Evolutionary conservation across 2,329 filamentous ascomycete species (phyloP), one percentile per base, ranked within the genome.

Genomic region (Ophiostoma quercus): DNA sequence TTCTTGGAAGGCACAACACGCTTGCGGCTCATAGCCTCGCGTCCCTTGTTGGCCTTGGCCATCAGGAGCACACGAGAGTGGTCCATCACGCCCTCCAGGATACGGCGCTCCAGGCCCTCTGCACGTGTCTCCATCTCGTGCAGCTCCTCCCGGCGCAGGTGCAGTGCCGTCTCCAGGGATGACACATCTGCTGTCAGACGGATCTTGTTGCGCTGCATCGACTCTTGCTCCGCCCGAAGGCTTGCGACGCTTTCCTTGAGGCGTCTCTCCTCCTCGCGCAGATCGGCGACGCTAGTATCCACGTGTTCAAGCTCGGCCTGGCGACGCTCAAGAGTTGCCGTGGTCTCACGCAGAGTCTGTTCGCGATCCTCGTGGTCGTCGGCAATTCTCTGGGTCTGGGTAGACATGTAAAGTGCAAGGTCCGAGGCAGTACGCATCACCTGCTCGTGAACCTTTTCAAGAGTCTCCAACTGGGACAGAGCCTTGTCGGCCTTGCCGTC

Each of bases 41-140:
- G 79, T 12, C 82, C 79, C 74, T 82, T 83, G 74, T 78, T 81
- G 3, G 85, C 81, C 80, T 92, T 90, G 74, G 88, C 83, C 82
- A 95, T 91, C 71, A 98, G 86, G n/a, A 97, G 84, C 34, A 94
- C 89, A 7, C 94, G 90, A 25, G 94, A 97, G 78, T 98, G 94
- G 75, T 98, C 94, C 81, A 99, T 96, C 73, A 98, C 92, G 34
- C 94, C 94, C 74, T 98, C 94, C 41, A 99, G 82, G 74, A 99
- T 97, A 34, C 95, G 89, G 68, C 94, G 91, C 80, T 99, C 95
- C 32, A 99, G 84, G 3, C 88, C 87, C 78, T 97, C 93, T 2
- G 94, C 95, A 72, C 94, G 91, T 12, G 86, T 83, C 78, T 98
- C 94, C 91, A 99, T 97, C 34, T 91, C 85, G 65, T 92, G 88